Conservation (phyloP, 257 asterid genomes). For the Lantana camara region DNA sequence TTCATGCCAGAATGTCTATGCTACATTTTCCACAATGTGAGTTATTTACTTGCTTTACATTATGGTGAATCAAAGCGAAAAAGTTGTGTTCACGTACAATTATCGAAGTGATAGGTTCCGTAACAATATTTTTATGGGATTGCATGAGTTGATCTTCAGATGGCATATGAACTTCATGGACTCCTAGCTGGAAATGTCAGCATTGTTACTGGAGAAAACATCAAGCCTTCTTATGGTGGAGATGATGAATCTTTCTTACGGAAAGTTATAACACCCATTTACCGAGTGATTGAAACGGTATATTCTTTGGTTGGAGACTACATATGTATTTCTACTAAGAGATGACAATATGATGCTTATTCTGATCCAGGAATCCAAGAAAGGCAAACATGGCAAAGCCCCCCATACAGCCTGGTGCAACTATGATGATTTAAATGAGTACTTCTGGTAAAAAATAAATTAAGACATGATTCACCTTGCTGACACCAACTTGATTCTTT, state of each 20-base stretch:
- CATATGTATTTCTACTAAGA: constrained; percentile 14
- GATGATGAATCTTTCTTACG: constrained; percentile 79
- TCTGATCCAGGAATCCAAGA: constrained; percentile 60
- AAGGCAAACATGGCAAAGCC: constrained; percentile 66
- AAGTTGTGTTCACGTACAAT: neutral
- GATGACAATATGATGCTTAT: constrained; percentile 22
- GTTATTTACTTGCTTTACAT: constrained; percentile 36
- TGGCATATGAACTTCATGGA: constrained; percentile 91
- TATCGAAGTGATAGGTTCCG: neutral
- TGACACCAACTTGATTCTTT: constrained; percentile 21
- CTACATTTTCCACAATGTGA: constrained; percentile 83
- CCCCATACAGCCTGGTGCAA: constrained; percentile 86
- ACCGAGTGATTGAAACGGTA: constrained; percentile 81
- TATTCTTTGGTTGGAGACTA: constrained; percentile 12
- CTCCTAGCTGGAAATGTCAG: constrained; percentile 92
- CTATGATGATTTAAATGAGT: constrained; percentile 80
- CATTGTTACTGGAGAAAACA: constrained; percentile 88
- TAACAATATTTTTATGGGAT: constrained; percentile 9
- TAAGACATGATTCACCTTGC: constrained; percentile 13
- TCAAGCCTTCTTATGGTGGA: constrained; percentile 92
- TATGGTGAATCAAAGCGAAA: neutral
- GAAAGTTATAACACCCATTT: constrained; percentile 75
- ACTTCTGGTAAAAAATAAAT: constrained; percentile 58
- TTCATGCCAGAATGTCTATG: constrained; percentile 92
- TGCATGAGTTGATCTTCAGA: constrained; percentile 44